Evolutionary conservation across 75 land plant genomes (phyloP).

Genomic region (Cunninghamia lanceolata): DNA sequence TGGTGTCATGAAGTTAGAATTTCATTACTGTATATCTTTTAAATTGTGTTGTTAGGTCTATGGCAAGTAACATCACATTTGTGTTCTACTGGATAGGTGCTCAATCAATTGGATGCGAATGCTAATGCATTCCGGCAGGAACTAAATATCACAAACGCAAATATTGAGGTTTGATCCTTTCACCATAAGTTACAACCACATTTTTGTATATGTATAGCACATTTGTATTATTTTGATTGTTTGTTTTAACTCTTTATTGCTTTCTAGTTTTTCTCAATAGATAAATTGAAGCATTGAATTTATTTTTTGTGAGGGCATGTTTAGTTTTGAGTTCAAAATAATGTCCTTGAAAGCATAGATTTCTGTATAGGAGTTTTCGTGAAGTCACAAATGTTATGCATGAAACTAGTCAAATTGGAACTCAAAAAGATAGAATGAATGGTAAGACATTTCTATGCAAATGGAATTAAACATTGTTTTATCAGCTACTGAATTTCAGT

Average conservation of each 20-base stretch:
- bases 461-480: neutral
- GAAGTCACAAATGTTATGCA: neutral
- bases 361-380: neutral
- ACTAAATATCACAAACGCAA: neutral
- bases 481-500: neutral
- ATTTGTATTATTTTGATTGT: neutral
- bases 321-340: neutral
- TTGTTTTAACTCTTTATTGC: neutral
- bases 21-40: neutral
- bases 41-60: neutral
- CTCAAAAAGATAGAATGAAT: neutral
- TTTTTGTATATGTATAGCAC: neutral
- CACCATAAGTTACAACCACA: neutral
- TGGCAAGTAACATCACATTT: neutral
- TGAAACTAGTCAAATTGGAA: neutral
- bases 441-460: neutral
- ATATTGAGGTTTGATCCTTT: constrained; percentile 1
- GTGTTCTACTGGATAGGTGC: neutral
- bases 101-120: neutral
- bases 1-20: neutral
- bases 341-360: neutral
- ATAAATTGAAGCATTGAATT: neutral
- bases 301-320: neutral
- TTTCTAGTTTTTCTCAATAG: neutral
- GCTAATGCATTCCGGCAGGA: neutral